A percentile compares a stretch with the other conserved stretches of the same genome.
Evolutionary conservation across 495 filamentous ascomycete species (phyloP).

Genomic region (Glonium stellatum): DNA sequence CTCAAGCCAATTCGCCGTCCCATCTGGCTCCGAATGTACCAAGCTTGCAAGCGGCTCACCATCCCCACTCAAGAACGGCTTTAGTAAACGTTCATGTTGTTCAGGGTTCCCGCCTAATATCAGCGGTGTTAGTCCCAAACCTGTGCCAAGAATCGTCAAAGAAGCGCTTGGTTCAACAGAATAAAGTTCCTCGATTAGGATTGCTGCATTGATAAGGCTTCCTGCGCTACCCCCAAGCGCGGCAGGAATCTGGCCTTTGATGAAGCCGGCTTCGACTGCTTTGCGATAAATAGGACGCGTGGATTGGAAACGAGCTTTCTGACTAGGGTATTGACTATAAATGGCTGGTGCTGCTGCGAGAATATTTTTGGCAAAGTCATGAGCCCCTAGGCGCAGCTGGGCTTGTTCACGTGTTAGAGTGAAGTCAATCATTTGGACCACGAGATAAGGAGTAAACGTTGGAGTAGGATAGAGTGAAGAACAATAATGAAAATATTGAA

Average conservation of each 20-base stretch:
- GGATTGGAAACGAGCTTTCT: conserved; percentile 41
- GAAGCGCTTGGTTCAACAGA: conserved; percentile 42
- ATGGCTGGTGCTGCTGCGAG: conserved; percentile 34
- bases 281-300: conserved; percentile 41
- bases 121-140: conserved; percentile 45
- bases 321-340: conserved; percentile 33
- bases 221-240: conserved; percentile 41
- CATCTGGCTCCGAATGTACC: conserved; percentile 46
- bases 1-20: conserved; percentile 48
- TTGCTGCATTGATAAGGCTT: conserved; percentile 42
- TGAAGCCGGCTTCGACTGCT: conserved; percentile 40
- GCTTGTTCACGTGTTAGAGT: conserved; percentile 36
- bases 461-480: neutral
- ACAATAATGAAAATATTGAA: neutral
- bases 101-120: conserved; percentile 39
- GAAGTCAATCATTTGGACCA: conserved; percentile 37
- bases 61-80: conserved; percentile 42
- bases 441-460: neutral
- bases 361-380: conserved; percentile 34
- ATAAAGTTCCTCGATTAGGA: conserved; percentile 50
- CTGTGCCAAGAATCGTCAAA: conserved; percentile 48
- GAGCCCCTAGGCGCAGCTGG: conserved; percentile 34
- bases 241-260: conserved; percentile 43
- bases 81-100: conserved; percentile 41
- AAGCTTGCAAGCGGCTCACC: conserved; percentile 45